These are phyloP conservation scores for Combretum micranthum DNA, from an alignment of 345 rosid species.

Conservation along the genomic window DNA sequence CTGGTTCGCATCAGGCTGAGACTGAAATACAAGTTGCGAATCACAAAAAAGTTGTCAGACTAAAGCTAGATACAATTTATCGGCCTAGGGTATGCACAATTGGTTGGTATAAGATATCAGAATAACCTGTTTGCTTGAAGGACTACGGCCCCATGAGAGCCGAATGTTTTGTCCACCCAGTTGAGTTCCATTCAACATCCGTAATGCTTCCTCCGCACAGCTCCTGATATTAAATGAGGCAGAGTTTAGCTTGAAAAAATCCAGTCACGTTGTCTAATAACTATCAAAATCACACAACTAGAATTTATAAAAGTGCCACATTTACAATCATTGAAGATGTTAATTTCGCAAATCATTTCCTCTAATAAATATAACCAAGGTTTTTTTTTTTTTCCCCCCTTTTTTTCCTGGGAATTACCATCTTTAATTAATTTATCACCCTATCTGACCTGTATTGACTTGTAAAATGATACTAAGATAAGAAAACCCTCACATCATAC, in stretches of 20 bases:
- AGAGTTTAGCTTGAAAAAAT: background rate
- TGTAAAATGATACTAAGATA: no score
- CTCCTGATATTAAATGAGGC: constrained; percentile 32
- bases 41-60: background rate
- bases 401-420: no score
- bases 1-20: constrained; percentile 59
- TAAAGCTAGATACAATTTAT: background rate
- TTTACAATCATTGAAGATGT: background rate
- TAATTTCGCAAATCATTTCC: background rate
- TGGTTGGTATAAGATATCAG: background rate
- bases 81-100: background rate
- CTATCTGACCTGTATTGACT: no score
- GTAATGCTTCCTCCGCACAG: constrained; percentile 80
- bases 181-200: constrained; percentile 51
- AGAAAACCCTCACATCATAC: no score
- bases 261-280: no score
- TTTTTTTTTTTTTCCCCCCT: no score
- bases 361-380: background rate
- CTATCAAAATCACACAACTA: no score
- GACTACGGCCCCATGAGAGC: constrained; percentile 96
- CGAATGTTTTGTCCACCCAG: constrained; percentile 77
- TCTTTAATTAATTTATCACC: no score
- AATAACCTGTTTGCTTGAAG: constrained; percentile 70
- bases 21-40: constrained; percentile 16
- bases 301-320: no score